A percentile compares a stretch with the other conserved stretches of the same genome.
phyloP scores from a whole-genome alignment of 192 early-diverging fungal genomes.

The Obelidium mucronatum region DNA sequence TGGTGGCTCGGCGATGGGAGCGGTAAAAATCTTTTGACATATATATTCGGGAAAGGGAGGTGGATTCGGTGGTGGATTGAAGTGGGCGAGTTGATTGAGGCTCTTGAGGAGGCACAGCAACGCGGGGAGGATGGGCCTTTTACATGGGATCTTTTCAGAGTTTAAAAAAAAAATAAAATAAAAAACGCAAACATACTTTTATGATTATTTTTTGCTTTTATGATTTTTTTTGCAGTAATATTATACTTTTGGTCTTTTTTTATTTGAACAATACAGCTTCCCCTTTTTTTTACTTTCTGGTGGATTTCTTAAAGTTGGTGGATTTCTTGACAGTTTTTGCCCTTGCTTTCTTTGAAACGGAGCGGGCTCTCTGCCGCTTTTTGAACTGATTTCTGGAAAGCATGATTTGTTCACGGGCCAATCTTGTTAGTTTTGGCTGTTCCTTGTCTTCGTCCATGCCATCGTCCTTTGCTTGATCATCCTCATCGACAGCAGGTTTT shows the following conservation, averaged over 20 bases:
- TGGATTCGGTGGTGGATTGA: slow-evolving; percentile 44
- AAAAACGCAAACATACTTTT: no score
- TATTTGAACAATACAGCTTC: background rate
- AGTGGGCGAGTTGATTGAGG: slow-evolving; percentile 13
- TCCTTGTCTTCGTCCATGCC: slow-evolving; percentile 9
- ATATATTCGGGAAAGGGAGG: slow-evolving; percentile 23
- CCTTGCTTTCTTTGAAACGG: slow-evolving; percentile 12
- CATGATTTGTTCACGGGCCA: slow-evolving; percentile 33
- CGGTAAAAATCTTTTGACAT: background rate
- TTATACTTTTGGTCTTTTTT: slow-evolving; percentile 3
- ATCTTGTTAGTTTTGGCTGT: slow-evolving; percentile 3
- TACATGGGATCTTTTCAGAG: slow-evolving; percentile 33
- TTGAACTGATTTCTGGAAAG: slow-evolving; percentile 38
- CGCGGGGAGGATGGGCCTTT: slow-evolving; percentile 28
- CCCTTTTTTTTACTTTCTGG: background rate
- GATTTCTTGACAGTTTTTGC: slow-evolving; percentile 23
- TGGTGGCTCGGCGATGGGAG: slow-evolving; percentile 14
- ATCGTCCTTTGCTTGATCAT: background rate
- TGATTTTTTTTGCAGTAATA: background rate
- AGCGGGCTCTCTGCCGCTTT: slow-evolving; percentile 18
- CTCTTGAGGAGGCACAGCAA: slow-evolving; percentile 30
- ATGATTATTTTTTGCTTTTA: background rate
- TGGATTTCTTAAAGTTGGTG: background rate
- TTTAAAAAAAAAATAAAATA: no score
- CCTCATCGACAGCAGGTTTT: background rate